These are phyloP conservation scores for Neurospora intermedia DNA, from an alignment of 495 filamentous ascomycete species.

Conservation along the genomic window DNA sequence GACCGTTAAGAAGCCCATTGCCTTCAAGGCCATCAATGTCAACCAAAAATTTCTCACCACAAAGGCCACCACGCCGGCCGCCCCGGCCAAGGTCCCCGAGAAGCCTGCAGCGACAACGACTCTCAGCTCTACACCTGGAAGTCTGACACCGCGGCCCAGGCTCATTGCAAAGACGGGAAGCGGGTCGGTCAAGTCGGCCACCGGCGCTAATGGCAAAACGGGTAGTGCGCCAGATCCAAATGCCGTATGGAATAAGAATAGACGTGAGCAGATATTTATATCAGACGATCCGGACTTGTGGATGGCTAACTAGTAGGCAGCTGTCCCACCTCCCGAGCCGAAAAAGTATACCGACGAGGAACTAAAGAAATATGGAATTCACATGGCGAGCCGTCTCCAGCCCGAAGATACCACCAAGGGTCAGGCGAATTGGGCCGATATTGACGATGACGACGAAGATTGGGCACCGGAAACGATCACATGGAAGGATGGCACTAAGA, in stretches of 20 bases:
- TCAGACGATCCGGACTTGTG: neutral
- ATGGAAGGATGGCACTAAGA: constrained; percentile 96
- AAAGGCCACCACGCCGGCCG: constrained; percentile 31
- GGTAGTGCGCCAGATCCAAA: constrained; percentile 46
- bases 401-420: constrained; percentile 61
- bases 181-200: constrained; percentile 38
- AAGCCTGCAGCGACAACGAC: constrained; percentile 23
- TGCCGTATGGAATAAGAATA: constrained; percentile 96
- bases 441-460: constrained; percentile 96
- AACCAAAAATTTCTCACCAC: constrained; percentile 74
- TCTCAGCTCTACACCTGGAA: constrained; percentile 23
- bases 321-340: constrained; percentile 63
- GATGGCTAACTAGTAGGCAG: constrained; percentile 28
- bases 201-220: constrained; percentile 46
- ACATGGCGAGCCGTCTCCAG: constrained; percentile 83
- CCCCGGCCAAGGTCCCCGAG: constrained; percentile 41
- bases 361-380: constrained; percentile 90
- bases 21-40: constrained; percentile 91
- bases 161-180: constrained; percentile 45
- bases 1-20: constrained; percentile 64
- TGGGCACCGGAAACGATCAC: constrained; percentile 95
- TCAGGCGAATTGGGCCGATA: constrained; percentile 93
- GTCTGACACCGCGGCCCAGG: constrained; percentile 38
- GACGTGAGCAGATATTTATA: constrained; percentile 44
- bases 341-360: constrained; percentile 98